phyloP scores from a whole-genome alignment of 257 asterid genomes.

The Salvia miltiorrhiza region DNA sequence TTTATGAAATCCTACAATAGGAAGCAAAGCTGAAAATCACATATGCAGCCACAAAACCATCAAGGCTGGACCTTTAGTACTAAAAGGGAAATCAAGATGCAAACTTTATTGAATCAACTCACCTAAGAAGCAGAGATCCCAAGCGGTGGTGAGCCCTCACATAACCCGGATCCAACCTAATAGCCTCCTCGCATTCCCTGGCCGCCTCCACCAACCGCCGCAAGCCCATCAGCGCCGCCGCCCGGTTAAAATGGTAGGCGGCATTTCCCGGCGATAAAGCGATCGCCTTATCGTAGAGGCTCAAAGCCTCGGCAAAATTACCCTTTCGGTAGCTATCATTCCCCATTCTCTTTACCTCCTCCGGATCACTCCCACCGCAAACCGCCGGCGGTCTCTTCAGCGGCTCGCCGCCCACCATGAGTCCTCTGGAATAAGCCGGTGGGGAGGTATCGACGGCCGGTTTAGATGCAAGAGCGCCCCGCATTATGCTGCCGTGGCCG shows the following conservation, averaged over 20 bases:
- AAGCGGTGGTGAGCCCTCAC: constrained; percentile 83
- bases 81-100: constrained; percentile 14
- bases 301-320: constrained; percentile 57
- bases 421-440: constrained; percentile 17
- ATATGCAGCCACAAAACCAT: constrained; percentile 12
- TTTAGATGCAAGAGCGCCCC: constrained; percentile 36
- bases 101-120: constrained; percentile 28
- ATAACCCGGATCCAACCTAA: constrained; percentile 81
- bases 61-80: constrained; percentile 24
- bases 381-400: constrained; percentile 33
- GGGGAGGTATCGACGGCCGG: constrained; percentile 25
- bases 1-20: background rate
- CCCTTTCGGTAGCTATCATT: constrained; percentile 73
- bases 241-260: constrained; percentile 65
- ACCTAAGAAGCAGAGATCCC: constrained; percentile 83
- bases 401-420: constrained; percentile 43
- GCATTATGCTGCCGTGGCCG: constrained; percentile 73
- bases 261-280: constrained; percentile 62
- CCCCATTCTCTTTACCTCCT: constrained; percentile 79
- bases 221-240: constrained; percentile 80
- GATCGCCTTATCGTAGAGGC: constrained; percentile 77
- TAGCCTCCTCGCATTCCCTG: constrained; percentile 83
- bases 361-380: constrained; percentile 51
- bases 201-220: constrained; percentile 59
- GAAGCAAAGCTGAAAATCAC: background rate